phyloP scores from a whole-genome alignment of 176 grass and related monocot species.

The Echinochloa phyllopogon region DNA sequence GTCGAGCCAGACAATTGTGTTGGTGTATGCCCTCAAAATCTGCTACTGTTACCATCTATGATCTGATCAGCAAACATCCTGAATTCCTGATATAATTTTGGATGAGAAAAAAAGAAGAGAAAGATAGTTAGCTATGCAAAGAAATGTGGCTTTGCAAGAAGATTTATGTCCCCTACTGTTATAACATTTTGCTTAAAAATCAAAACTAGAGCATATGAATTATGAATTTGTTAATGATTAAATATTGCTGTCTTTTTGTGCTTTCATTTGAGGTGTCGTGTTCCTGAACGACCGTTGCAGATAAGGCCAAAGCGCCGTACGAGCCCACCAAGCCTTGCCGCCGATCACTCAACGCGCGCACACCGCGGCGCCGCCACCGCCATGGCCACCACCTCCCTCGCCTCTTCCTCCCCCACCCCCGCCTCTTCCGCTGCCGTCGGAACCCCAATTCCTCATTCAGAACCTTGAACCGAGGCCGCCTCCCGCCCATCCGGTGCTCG shows the following conservation, averaged over 20 bases:
- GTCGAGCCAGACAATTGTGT: neutral
- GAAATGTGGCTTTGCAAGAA: neutral
- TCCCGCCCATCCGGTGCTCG: constrained; percentile 25
- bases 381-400: constrained; percentile 56
- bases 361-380: neutral
- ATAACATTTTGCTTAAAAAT: neutral
- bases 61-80: neutral
- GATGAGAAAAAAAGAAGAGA: neutral
- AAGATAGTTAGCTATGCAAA: neutral
- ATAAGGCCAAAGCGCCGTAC: constrained; percentile 44
- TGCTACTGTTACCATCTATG: neutral
- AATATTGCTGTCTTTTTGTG: neutral
- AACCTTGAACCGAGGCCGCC: neutral
- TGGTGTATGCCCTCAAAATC: neutral
- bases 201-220: neutral
- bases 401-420: constrained; percentile 18
- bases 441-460: neutral
- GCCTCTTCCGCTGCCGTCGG: neutral
- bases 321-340: neutral
- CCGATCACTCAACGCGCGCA: constrained; percentile 28
- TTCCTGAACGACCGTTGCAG: constrained; percentile 45
- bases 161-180: neutral
- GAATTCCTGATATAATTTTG: neutral
- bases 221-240: neutral
- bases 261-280: neutral